Base-by-base conservation (phyloP, 352 stramenopile genomes). In the Phytopythium delawarense region DNA sequence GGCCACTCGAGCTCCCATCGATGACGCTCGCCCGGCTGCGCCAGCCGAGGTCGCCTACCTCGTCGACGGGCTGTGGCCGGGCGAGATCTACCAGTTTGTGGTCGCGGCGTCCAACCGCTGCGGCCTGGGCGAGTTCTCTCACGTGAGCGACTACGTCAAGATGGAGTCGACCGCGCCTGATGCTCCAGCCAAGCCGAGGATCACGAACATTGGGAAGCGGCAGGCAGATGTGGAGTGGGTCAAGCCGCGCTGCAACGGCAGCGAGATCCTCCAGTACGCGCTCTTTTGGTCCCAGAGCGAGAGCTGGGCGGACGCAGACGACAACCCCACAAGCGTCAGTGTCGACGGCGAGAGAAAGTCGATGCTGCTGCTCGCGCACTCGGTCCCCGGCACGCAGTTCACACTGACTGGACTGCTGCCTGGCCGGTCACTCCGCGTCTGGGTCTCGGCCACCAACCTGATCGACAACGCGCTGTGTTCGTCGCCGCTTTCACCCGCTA, bases 41-140 rank as follows among this genome's bases (percentile, higher is more conserved):
- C 28, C 58, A 25, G 42, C 42, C 3, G 49, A 61, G 11, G 67
- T 76, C 5, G 72, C 75, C 12, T 87, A 75, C 50, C 69, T 52
- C 0, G 50, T 87, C 15, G 39, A 75, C 3, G 72, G 72, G 0
- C 64, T 92, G 16, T 88, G 79, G 72, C 62, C 84, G 16, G 84
- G 84, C 2, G 81, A 88, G 50, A 78, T 92, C 20, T 92, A 92
- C 50, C 81, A 91, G 54, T 92, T 92, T 52, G 70, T 81, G 20
- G 75, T 84, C 20, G 84, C 81, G 13, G 79, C 79, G 28, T 76
- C 84, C 40, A 92, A 92, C 57, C 76, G 79, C 1, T 91, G 84
- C 40, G 84, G 81, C 6, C 21, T 86, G 0, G 81, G 70, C 5
- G 72, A 77, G 30, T 91, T 89, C 59, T 90, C 78, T n/a, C 68